Evolutionary conservation across 129 eudicot species (phyloP).

Genomic region (Artemisia argyi): DNA sequence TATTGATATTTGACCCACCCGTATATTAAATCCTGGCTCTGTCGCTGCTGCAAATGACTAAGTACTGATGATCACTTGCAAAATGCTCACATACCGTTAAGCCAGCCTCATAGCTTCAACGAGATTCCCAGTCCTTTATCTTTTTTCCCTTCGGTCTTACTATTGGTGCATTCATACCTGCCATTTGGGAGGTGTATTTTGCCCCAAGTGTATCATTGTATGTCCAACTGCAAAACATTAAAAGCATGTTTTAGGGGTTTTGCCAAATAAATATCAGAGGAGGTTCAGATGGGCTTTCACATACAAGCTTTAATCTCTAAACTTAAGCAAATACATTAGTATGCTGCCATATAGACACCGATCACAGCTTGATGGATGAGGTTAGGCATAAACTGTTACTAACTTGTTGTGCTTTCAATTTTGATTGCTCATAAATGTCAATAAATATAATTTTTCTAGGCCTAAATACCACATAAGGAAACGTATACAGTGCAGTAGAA

Average conservation of each 20-base stretch:
- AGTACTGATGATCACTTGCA: neutral
- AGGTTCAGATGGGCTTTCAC: neutral
- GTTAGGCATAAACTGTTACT: too few relatives aligned
- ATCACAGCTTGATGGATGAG: neutral
- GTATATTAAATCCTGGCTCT: too few relatives aligned
- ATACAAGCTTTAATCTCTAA: neutral
- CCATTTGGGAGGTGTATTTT: conserved; percentile 90
- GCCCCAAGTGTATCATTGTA: conserved; percentile 79
- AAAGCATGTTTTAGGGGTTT: conserved; percentile 4
- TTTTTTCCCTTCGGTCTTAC: conserved; percentile 92
- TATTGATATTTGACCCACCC: too few relatives aligned
- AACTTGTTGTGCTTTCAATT: neutral
- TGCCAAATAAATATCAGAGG: neutral
- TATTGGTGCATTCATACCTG: conserved; percentile 85
- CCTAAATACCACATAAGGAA: neutral
- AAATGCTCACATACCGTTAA: conserved; percentile 7
- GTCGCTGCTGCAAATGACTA: too few relatives aligned
- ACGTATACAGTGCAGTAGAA: too few relatives aligned
- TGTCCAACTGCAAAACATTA: conserved; percentile 68
- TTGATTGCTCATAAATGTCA: neutral
- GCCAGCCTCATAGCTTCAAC: too few relatives aligned
- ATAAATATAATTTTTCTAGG: neutral
- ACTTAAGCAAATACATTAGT: neutral
- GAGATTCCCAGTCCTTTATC: conserved; percentile 79
- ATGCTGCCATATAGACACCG: too few relatives aligned